Evolutionary conservation across 257 asterid genomes (phyloP), one percentile per base, ranked within the genome.

Genomic region (Verbena officinalis): DNA sequence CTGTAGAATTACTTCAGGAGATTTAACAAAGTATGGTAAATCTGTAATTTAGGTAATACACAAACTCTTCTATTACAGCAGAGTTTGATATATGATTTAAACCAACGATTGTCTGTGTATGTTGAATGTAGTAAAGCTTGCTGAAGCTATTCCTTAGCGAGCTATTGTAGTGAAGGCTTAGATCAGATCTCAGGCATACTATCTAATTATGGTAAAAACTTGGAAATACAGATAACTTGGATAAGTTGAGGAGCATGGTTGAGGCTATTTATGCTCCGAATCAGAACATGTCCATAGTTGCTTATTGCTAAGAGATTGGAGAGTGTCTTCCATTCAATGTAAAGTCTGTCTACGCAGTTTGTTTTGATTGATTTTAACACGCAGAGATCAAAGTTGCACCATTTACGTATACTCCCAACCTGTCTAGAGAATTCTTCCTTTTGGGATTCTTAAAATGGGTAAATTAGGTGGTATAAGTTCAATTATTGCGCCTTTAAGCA

Each of bases 251-350:
- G 30, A 10, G 54, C 45, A 45, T 0, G 0, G 67, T 31, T 24
- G 57, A n/a, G n/a, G 23, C 17, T n/a, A 11, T 43, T 43, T 39
- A 31, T n/a, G 1, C 17, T 66, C 22, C 34, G 13, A n/a, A n/a
- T n/a, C n/a, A n/a, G n/a, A 33, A 45, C 49, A 9, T 9, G 3
- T 67, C 19, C 16, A 10, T 4, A 1, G 9, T 14, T 22, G 53
- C 17, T 49, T 39, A n/a, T 27, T 9, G 22, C 52, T 48, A 53
- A 21, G 68, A 36, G n/a, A 5, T 38, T 58, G 61, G 40, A 50
- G n/a, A 43, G 10, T 45, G 59, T n/a, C 45, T 42, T 48, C 7
- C 36, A 13, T 24, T 50, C 46, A 21, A 63, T 56, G 24, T 27
- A 5, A 55, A 36, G 1, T 17, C 58, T 21, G 9, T 43, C 22